Percentiles rank a stretch among this genome's conserved stretches.
These are phyloP conservation scores for Sclerotinia glacialis DNA, from an alignment of 2,329 filamentous ascomycete species.

Conservation along the genomic window DNA sequence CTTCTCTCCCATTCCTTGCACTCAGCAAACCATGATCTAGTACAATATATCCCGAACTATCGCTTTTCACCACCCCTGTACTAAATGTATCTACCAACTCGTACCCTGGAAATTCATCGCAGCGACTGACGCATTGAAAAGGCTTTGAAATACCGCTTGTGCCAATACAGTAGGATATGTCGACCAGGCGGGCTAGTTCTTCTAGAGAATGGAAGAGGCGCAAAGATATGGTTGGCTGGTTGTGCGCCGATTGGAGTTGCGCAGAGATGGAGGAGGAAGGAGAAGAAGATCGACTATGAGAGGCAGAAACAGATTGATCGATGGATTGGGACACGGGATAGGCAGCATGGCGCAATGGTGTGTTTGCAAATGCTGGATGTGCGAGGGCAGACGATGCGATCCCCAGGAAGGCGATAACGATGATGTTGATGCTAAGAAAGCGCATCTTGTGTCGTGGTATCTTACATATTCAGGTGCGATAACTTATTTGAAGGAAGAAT, in stretches of 20 bases:
- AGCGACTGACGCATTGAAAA: conserved; percentile 82
- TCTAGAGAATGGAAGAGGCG: conserved; percentile 78
- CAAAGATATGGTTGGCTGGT: conserved; percentile 48
- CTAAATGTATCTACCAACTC: conserved; percentile 83
- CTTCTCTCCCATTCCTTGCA: conserved; percentile 22
- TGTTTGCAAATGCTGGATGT: conserved; percentile 1
- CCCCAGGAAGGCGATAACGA: conserved; percentile 10
- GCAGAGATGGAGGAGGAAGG: conserved; percentile 10
- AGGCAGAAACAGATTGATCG: neutral
- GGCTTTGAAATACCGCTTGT: conserved; percentile 74
- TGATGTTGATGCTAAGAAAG: conserved; percentile 27
- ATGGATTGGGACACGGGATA: neutral
- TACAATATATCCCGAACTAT: conserved; percentile 91
- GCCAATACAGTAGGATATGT: conserved; percentile 92
- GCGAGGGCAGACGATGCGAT: neutral
- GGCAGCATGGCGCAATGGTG: conserved; percentile 7
- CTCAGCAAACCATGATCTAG: conserved; percentile 63
- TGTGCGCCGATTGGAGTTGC: conserved; percentile 32
- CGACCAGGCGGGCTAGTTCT: conserved; percentile 84
- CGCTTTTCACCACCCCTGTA: conserved; percentile 79
- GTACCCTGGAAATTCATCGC: conserved; percentile 76
- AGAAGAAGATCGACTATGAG: neutral
- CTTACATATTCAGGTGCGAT: conserved; percentile 29
- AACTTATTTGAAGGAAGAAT: neutral
- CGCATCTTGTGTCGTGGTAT: conserved; percentile 31